Evolutionary conservation across 2,329 filamentous ascomycete genomes (phyloP).

Genomic region (Colletotrichum plurivorum): DNA sequence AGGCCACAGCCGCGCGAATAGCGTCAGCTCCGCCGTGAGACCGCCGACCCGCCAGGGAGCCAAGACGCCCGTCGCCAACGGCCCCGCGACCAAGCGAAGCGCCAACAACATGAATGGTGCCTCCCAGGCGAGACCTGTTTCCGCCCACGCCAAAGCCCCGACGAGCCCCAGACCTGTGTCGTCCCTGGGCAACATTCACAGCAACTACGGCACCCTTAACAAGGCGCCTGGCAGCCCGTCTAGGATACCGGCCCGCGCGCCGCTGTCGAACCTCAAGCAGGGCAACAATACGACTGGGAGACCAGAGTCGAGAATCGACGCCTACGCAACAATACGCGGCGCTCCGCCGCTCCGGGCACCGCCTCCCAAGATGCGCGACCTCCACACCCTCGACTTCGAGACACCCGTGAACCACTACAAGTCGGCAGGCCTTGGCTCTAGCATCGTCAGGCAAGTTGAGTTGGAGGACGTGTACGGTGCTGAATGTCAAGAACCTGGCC

Average conservation of each 20-base stretch:
- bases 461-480: conserved; percentile 88
- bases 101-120: conserved; percentile 42
- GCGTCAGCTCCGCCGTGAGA: conserved; percentile 45
- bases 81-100: conserved; percentile 48
- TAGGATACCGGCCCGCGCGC: conserved; percentile 78
- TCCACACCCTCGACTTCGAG: conserved; percentile 68
- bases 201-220: conserved; percentile 43
- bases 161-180: conserved; percentile 21
- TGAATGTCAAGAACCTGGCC: conserved; percentile 56
- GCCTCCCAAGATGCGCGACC: conserved; percentile 93
- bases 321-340: conserved; percentile 61
- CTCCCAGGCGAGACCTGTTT: conserved; percentile 25
- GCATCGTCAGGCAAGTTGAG: conserved; percentile 72
- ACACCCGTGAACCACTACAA: conserved; percentile 65
- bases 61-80: conserved; percentile 70
- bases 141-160: conserved; percentile 38
- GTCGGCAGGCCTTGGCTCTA: conserved; percentile 62
- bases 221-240: conserved; percentile 68
- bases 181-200: conserved; percentile 43
- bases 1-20: conserved; percentile 54
- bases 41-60: conserved; percentile 42
- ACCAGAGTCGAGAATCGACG: conserved; percentile 55
- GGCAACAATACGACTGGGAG: conserved; percentile 85
- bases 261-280: conserved; percentile 77
- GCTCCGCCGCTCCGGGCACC: conserved; percentile 76